Base-by-base conservation (phyloP, 2,329 filamentous ascomycete genomes). In the Alternaria conjuncta region DNA sequence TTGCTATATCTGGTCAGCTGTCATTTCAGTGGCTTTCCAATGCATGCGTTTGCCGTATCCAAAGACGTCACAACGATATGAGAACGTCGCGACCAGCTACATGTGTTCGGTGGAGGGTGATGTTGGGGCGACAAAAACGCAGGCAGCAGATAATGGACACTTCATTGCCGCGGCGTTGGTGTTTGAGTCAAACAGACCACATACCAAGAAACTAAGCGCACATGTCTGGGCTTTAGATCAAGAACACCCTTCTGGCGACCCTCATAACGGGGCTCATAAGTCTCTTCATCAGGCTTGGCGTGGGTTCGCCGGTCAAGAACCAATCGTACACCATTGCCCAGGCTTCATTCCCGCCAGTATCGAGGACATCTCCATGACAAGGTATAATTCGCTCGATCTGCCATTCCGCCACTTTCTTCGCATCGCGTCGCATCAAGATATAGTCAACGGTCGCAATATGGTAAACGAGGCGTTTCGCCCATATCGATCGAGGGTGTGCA, bases 291-390 rank as follows among this genome's bases (percentile, higher is more conserved):
- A 64, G 4, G 4, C 53, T 7, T 6, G 60, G 32, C 21, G 30
- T 26, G 6, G 51, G 18, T 1, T 32, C 10, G 4, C 66, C 60
- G 8, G 51, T 28, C n/a, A 70, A 6, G 11, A 64, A 67, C 68
- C 68, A 70, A 1, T 61, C 58, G 43, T 70, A 65, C 5, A 55
- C 50, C 21, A 49, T 47, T n/a, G n/a, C 10, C 66, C 68, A 70
- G 5, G 60, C 62, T 20, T 32, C 28, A 2, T 61, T 65, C 0
- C 64, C 64, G 13, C 18, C 46, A n/a, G 18, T 28, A 21, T 60
- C 54, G 13, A 70, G 55, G 13, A 69, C 55, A 10, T 67, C 66
- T 13, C 68, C 64, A 18, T 70, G 66, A 23, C 66, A 70, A 4
- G 66, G 64, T 23, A 70, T 61, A 15, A 70, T 62, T 1, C 58